Base-by-base conservation (phyloP, 352 stramenopile species). In the Plasmopara viticola region DNA sequence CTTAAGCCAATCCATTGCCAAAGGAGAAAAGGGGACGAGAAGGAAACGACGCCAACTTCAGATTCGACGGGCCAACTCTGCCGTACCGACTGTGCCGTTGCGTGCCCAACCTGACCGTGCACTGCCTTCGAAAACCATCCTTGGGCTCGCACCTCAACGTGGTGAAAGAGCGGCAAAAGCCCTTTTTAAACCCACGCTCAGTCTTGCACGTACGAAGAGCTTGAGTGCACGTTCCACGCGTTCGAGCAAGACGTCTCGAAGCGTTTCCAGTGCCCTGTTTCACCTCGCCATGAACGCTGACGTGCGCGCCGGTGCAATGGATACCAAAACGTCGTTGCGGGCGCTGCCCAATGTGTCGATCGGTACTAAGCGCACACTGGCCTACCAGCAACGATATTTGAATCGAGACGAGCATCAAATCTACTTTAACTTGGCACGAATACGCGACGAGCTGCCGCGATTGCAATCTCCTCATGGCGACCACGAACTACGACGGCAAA, bases 21-120 rank as follows among this genome's bases (percentile, higher is more conserved):
- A 71, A 56, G 49, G 33, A 5, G 58, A 70, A 6, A 73, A 61
- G 7, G 8, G 9, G 5, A 74, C 66, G 42, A 72, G 61, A 39
- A 65, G 42, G 33, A 64, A 58, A 25, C 64, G 65, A 8, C 43
- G 15, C 17, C 69, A 62, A 51, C 44, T 52, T 2, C 39, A 64
- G 18, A 31, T 48, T 20, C 39, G 25, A 44, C 37, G 37, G n/a
- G 46, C 43, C 40, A 49, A 34, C 34, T 55, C 48, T 12, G 31
- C 6, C 13, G 42, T 25, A 14, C 10, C 35, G 35, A n/a, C 45
- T 12, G 33, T 43, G 2, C n/a, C 18, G 5, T 8, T 43, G 41
- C 51, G 33, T 34, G 31, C 49, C 17, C 68, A 55, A 12, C 13
- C 15, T 25, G 46, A 60, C 45, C 42, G 58, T 20, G 13, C 49